These are phyloP conservation scores for Bacidia gigantensis DNA, from an alignment of 495 filamentous ascomycete species.

Conservation along the genomic window DNA sequence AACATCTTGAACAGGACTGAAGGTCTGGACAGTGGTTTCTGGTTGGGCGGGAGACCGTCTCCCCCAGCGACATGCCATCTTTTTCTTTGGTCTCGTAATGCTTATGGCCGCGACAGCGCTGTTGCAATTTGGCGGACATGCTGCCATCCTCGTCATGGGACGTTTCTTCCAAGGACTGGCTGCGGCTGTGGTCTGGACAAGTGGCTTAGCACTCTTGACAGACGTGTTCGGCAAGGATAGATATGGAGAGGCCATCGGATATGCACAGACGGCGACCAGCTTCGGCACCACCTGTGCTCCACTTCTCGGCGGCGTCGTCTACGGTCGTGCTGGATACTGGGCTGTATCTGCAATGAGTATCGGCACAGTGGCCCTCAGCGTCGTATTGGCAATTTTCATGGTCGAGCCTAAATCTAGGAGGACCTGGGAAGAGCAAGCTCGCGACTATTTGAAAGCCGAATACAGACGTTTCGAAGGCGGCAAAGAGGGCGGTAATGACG, in stretches of 20 bases:
- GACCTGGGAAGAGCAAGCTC: not conserved
- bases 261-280: constrained; percentile 5
- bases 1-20: not conserved
- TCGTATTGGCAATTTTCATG: constrained; percentile 11
- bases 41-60: constrained; percentile 3
- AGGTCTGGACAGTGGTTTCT: not conserved
- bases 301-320: constrained; percentile 15
- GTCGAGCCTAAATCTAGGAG: constrained; percentile 7
- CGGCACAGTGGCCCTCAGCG: constrained; percentile 3
- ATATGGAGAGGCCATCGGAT: constrained; percentile 16
- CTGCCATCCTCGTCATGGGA: not conserved
- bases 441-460: not conserved
- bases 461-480: not conserved
- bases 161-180: constrained; percentile 2
- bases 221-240: constrained; percentile 11
- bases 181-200: constrained; percentile 1
- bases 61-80: constrained; percentile 1
- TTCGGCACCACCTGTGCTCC: constrained; percentile 13
- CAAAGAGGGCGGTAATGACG: not conserved
- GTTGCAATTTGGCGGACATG: not conserved
- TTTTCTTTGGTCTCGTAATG: constrained; percentile 3
- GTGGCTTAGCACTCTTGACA: constrained; percentile 16
- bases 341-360: constrained; percentile 11
- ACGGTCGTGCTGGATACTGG: constrained; percentile 7
- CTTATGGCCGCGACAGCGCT: not conserved